These are phyloP conservation scores for Neurospora cerealis DNA, from an alignment of 495 filamentous ascomycete species.

Conservation along the genomic window DNA sequence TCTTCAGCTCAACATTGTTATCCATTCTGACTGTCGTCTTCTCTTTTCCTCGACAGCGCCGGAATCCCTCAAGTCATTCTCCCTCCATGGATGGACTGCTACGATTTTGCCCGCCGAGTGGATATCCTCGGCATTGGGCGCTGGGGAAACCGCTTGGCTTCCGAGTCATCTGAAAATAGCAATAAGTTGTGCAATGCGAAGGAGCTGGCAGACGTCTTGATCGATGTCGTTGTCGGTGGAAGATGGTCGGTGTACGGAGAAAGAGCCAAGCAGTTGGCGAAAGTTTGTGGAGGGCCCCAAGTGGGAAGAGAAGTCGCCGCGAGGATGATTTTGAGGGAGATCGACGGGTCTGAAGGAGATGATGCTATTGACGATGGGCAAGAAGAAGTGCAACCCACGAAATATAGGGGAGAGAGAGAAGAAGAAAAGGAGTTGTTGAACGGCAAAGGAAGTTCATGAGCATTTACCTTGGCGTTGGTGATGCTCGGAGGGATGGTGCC, in stretches of 20 bases:
- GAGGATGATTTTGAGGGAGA: constrained; percentile 13
- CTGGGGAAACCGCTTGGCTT: constrained; percentile 28
- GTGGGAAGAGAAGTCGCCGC: constrained; percentile 17
- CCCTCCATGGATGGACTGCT: constrained; percentile 45
- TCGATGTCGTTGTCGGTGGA: constrained; percentile 15
- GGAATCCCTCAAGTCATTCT: constrained; percentile 43
- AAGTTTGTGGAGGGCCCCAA: constrained; percentile 8
- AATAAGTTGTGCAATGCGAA: constrained; percentile 4
- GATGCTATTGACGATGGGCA: neutral
- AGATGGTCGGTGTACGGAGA: constrained; percentile 4
- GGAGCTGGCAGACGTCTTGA: constrained; percentile 12
- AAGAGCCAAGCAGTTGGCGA: constrained; percentile 14
- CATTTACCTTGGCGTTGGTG: neutral
- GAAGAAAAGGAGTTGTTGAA: neutral
- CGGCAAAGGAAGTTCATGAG: neutral
- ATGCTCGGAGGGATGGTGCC: neutral
- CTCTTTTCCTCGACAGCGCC: no score
- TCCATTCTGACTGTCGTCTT: neutral
- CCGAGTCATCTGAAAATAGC: neutral
- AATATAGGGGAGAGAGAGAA: neutral
- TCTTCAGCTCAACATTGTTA: neutral
- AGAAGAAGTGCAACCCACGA: neutral
- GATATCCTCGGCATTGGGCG: constrained; percentile 43
- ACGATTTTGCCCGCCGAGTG: constrained; percentile 41
- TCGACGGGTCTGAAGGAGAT: neutral